Base-by-base conservation (phyloP, 495 filamentous ascomycete species). In the Lasiosphaeris hirsuta region DNA sequence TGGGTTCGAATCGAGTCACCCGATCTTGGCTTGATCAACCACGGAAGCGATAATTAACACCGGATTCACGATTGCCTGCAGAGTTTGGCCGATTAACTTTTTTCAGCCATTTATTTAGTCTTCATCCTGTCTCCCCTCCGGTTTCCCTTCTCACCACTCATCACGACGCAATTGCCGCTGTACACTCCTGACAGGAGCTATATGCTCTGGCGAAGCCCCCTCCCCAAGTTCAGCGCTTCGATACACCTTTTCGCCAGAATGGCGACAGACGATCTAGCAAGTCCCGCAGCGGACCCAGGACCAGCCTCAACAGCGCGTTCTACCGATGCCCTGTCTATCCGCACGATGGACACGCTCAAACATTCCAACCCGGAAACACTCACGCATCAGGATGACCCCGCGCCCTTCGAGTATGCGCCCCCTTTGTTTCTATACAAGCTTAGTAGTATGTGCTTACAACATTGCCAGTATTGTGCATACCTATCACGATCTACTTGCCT, bases 391-490 rank as follows among this genome's bases (percentile, higher is more conserved):
- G 50, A 67, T 60, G 55, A 44, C 15, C n/a, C 59, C 10, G 54
- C 23, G 10, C 10, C 57, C 9, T 68, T 68, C 46, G 67, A 70
- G 67, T 69, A 57, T 54, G 62, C 36, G 15, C 50, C 30, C 6
- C 13, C 51, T 41, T 14, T 43, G 11, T 37, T 17, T 23, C 33
- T 34, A 39, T 41, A 9, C n/a, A 34, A 48, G 18, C 36, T 48
- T 23, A 30, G 30, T 35, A 40, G 38, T 9, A 13, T 47, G 10
- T 8, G 14, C 23, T 30, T 5, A 30, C 23, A 30, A 2, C 2
- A 30, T 30, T 30, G 2, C 23, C 61, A 82, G 80, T 65, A 84
- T 84, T 53, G 80, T 84, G 54, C 68, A 67, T 53, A 75, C 77
- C 48, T 84, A 84, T 69, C 68, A 71, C 41, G 63, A 69, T 47